phyloP scores from a whole-genome alignment of 129 eudicot species.

The Mikania micrantha region DNA sequence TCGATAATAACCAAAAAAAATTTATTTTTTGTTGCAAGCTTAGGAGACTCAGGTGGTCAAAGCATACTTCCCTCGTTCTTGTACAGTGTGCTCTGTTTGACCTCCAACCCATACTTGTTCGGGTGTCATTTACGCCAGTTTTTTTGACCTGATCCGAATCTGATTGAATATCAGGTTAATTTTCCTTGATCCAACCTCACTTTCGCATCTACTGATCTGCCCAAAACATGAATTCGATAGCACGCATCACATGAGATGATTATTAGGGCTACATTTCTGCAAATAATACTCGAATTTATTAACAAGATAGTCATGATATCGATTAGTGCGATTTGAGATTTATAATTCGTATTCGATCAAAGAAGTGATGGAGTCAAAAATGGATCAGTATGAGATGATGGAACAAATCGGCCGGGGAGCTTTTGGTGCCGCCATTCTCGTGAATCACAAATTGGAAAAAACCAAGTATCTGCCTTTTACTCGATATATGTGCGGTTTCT shows the following conservation, averaged over 20 bases:
- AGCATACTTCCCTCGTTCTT: conserved; percentile 10
- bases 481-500: neutral
- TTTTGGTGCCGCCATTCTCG: conserved; percentile 99
- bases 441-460: conserved; percentile 78
- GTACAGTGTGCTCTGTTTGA: conserved; percentile 15
- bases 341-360: conserved; percentile 27
- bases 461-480: conserved; percentile 42
- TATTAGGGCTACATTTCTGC: conserved; percentile 3
- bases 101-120: neutral
- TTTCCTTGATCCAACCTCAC: conserved; percentile 9
- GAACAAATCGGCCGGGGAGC: conserved; percentile 99
- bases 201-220: neutral
- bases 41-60: conserved; percentile 8
- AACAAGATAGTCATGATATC: conserved; percentile 1
- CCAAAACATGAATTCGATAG: neutral
- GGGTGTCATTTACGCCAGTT: neutral
- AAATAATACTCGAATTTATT: neutral
- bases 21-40: neutral
- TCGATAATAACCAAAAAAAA: neutral
- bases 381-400: conserved; percentile 99
- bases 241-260: conserved; percentile 7
- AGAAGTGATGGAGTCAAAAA: conserved; percentile 61
- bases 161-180: conserved; percentile 4
- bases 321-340: conserved; percentile 1
- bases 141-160: conserved; percentile 26